Evolutionary conservation across 371 early-diverging fungal genomes (phyloP).

Genomic region (Haplosporangium sp.): DNA sequence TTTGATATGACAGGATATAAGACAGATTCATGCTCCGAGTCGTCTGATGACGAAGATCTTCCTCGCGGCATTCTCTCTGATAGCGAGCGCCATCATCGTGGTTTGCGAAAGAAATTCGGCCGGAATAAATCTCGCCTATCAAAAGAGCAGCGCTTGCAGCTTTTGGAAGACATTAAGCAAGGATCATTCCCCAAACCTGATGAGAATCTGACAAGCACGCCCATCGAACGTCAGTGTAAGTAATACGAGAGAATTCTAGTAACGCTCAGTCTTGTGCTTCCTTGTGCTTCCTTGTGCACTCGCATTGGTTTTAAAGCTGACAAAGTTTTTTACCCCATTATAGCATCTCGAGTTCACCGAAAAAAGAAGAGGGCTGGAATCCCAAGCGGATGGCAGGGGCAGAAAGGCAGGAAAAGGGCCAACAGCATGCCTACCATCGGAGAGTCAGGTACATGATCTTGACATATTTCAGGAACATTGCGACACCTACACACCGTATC

Average conservation of each 20-base stretch:
- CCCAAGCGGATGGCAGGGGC: conserved; percentile 31
- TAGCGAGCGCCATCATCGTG: conserved; percentile 41
- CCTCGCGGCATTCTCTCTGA: conserved; percentile 51
- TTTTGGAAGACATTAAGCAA: conserved; percentile 46
- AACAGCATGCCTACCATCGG: conserved; percentile 50
- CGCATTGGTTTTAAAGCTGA: too few relatives aligned
- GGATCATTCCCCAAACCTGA: conserved; percentile 37
- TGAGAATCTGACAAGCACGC: conserved; percentile 19
- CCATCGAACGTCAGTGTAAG: conserved; percentile 36
- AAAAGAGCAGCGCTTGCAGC: conserved; percentile 37
- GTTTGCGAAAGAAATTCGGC: conserved; percentile 32
- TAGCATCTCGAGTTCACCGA: conserved; percentile 25
- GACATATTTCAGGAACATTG: too few relatives aligned
- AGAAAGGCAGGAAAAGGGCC: conserved; percentile 48
- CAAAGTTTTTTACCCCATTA: not conserved
- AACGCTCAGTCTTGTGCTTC: not conserved
- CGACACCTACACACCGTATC: too few relatives aligned
- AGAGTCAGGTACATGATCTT: conserved; percentile 27
- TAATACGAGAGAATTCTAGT: not conserved
- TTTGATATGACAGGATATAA: conserved; percentile 56
- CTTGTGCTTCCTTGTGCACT: not conserved
- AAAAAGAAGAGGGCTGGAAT: conserved; percentile 41
- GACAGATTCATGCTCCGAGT: conserved; percentile 43
- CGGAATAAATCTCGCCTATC: conserved; percentile 21
- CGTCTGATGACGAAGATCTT: conserved; percentile 43